A percentile compares a stretch with the other conserved stretches of the same genome.
Evolutionary conservation across 2,329 filamentous ascomycete species (phyloP).

Genomic region (Dactylellina leptospora): DNA sequence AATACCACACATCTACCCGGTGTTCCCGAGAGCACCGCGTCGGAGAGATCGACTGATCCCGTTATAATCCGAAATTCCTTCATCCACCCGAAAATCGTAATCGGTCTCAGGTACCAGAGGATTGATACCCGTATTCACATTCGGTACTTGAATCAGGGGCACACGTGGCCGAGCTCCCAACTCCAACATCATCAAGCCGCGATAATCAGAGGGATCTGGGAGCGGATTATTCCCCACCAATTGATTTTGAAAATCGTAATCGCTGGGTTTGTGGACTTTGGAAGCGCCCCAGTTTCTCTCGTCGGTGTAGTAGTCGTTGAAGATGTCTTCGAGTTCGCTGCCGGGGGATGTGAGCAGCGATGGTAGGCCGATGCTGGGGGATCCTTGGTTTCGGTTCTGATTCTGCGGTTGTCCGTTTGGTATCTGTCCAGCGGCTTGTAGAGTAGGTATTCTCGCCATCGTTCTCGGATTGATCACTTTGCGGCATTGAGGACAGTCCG

Average conservation of each 20-base stretch:
- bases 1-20: too few relatives aligned
- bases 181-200: not conserved
- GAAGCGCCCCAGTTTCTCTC: constrained; percentile 7
- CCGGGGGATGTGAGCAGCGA: constrained; percentile 10
- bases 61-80: constrained; percentile 7
- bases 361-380: constrained; percentile 9
- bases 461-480: constrained; percentile 16
- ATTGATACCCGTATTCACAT: not conserved
- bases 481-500: constrained; percentile 24
- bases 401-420: not conserved
- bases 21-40: constrained; percentile 5
- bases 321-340: constrained; percentile 33
- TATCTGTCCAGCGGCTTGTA: not conserved
- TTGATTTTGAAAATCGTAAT: constrained; percentile 7
- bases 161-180: not conserved
- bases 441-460: constrained; percentile 17
- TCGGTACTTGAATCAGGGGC: not conserved
- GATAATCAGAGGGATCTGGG: constrained; percentile 11
- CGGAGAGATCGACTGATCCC: constrained; percentile 14
- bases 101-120: constrained; percentile 9
- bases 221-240: constrained; percentile 3
- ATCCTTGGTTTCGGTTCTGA: not conserved
- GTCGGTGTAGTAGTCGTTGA: constrained; percentile 20
- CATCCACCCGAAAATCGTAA: constrained; percentile 2
- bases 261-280: not conserved